Conservation (phyloP, 768 basidiomycete genomes). For the Pulveroboletus sp. region DNA sequence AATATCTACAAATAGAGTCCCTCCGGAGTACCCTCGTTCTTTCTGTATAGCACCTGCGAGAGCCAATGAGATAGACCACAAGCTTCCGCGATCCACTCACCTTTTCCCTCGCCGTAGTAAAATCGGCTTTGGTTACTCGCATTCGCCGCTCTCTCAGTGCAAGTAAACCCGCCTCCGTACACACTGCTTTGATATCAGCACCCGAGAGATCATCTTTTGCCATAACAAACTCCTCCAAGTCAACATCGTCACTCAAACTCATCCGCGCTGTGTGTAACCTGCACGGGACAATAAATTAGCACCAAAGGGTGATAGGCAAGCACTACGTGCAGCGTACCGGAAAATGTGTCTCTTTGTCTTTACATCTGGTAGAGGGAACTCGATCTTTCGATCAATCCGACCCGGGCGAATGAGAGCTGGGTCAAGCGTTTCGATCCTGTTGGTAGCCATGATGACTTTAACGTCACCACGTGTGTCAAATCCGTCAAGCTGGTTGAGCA, state of each 20-base stretch:
- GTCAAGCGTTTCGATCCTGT: conserved; percentile 94
- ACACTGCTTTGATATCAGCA: conserved; percentile 98
- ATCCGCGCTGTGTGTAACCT: conserved; percentile 93
- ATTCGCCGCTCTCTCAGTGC: conserved; percentile 93
- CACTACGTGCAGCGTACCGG: conserved; percentile 44
- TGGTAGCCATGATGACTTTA: conserved; percentile 99
- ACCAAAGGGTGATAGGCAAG: neutral
- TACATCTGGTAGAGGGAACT: conserved; percentile 94
- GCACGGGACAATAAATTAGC: conserved; percentile 6
- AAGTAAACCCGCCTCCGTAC: conserved; percentile 95
- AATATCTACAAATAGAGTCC: conserved; percentile 68
- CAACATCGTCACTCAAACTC: conserved; percentile 84
- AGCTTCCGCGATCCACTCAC: conserved; percentile 35
- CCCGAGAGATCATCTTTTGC: conserved; percentile 95
- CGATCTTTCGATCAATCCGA: conserved; percentile 98
- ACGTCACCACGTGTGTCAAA: conserved; percentile 99
- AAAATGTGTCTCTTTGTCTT: conserved; percentile 99
- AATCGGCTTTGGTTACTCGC: conserved; percentile 89
- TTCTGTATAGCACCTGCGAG: conserved; percentile 77
- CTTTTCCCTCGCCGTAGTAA: conserved; percentile 90
- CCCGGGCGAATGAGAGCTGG: conserved; percentile 98
- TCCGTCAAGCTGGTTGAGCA: conserved; percentile 98
- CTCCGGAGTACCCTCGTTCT: conserved; percentile 95
- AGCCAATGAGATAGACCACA: conserved; percentile 9
- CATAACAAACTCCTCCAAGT: conserved; percentile 92